These are phyloP conservation scores for Fusarium paranaense DNA, from an alignment of 2,329 filamentous ascomycete species.

Conservation along the genomic window DNA sequence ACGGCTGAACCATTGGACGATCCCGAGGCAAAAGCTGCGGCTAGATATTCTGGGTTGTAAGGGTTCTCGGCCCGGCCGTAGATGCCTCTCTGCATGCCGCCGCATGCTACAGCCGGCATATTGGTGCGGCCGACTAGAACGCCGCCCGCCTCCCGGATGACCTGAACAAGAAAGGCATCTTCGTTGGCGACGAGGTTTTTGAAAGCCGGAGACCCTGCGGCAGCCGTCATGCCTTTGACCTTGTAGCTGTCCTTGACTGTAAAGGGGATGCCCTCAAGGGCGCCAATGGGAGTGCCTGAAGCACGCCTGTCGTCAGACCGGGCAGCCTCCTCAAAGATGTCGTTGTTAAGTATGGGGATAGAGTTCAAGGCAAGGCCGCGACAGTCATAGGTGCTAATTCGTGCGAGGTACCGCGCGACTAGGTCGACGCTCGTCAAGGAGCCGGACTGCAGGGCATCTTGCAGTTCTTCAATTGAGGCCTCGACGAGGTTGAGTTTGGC, in stretches of 20 bases:
- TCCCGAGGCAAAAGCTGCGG: constrained; percentile 66
- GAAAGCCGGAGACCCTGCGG: constrained; percentile 66
- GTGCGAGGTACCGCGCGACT: constrained; percentile 37
- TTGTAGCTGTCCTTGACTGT: constrained; percentile 70
- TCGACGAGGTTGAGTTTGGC: constrained; percentile 35
- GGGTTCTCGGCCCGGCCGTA: constrained; percentile 68
- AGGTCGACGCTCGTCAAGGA: constrained; percentile 44
- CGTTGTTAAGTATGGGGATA: background rate
- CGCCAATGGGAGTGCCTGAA: constrained; percentile 4
- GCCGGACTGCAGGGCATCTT: constrained; percentile 36
- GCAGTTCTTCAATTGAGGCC: constrained; percentile 42
- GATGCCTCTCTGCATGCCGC: constrained; percentile 68
- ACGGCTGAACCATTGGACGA: constrained; percentile 68
- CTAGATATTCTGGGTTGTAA: constrained; percentile 64
- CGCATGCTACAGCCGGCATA: constrained; percentile 68
- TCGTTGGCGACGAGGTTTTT: constrained; percentile 60
- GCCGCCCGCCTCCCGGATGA: constrained; percentile 14
- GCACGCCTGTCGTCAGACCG: constrained; percentile 10
- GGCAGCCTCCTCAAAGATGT: background rate
- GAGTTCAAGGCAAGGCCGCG: constrained; percentile 29
- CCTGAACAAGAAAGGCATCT: constrained; percentile 62
- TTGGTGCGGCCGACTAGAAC: constrained; percentile 60
- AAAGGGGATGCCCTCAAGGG: constrained; percentile 66
- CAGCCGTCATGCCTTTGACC: constrained; percentile 63
- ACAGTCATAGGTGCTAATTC: constrained; percentile 41